Base-by-base conservation (phyloP, 345 rosid genomes). In the Abelmoschus esculentus region DNA sequence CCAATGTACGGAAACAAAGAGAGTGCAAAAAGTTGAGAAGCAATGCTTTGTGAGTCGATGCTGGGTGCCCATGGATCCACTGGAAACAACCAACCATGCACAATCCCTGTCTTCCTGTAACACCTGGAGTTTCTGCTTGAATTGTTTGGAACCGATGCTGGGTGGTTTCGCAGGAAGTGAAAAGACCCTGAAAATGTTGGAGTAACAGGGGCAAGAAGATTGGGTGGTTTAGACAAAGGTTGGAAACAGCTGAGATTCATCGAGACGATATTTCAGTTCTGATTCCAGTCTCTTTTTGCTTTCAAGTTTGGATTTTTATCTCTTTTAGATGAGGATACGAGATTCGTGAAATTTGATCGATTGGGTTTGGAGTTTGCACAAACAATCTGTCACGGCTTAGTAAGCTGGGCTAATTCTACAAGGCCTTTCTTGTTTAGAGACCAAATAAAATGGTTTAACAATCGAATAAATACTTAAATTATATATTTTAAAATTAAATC, bases 51-150 rank as follows among this genome's bases (percentile, higher is more conserved):
- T 32, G 95, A 86, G 71, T 91, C 97, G 70, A 87, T 80, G 76
- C 73, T 80, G 8, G 92, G 97, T 56, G 92, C 86, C 97, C 98
- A 90, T 66, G 96, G 89, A 70, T 93, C 97, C 55, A 93, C 93
- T 0, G 96, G 96, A 26, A 89, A 72, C 40, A 89, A 64, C 81
- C 82, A 73, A 0, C 82, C 83, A 58, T 89, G 81, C 63, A 80
- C 83, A 19, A 77, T 65, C 44, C 69, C 73, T 61, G 0, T 74
- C 66, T 34, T 6, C 38, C 5, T 34, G 38, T 5, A 34, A 34
- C 38, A 4, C 5, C 38, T 34, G 38, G 38, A 34, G 38, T 34
- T 7, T 34, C 38, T 34, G 38, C 38, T 34, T 34, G 38, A 34
- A 3, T 34, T 34, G 38, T 6, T 34, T 34, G 38, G 38, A 34